phyloP scores from a whole-genome alignment of 352 stramenopile genomes.

The Phytopythium oedochilum region DNA sequence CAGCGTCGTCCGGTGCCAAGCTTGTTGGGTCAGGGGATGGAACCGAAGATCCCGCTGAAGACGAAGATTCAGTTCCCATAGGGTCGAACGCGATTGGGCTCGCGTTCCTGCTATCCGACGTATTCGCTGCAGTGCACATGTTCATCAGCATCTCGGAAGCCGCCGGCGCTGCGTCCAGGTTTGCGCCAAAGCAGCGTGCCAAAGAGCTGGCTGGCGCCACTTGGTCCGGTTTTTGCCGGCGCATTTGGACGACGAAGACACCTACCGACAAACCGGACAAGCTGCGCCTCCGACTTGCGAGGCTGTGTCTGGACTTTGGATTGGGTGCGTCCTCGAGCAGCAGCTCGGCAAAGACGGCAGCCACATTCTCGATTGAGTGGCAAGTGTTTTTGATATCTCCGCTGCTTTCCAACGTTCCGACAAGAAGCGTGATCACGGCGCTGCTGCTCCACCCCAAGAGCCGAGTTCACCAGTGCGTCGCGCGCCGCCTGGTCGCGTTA shows the following conservation, averaged over 20 bases:
- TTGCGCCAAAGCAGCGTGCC: slow-evolving; percentile 1
- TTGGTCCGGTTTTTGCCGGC: slow-evolving; percentile 44
- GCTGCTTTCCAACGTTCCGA: slow-evolving; percentile 16
- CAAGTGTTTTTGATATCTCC: slow-evolving; percentile 40
- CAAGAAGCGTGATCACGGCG: slow-evolving; percentile 15
- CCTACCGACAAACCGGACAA: slow-evolving; percentile 10
- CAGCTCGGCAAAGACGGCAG: not conserved
- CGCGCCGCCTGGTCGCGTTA: slow-evolving; percentile 6
- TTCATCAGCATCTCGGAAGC: slow-evolving; percentile 15
- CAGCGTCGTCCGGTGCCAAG: not conserved
- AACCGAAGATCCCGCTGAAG: not conserved
- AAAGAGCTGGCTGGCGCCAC: slow-evolving; percentile 12
- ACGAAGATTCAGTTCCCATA: slow-evolving; percentile 11
- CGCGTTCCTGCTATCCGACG: slow-evolving; percentile 44
- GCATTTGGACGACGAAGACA: slow-evolving; percentile 14
- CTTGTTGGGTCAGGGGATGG: not conserved
- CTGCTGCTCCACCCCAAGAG: slow-evolving; percentile 50
- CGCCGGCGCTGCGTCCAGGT: slow-evolving; percentile 8
- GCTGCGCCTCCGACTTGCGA: slow-evolving; percentile 34
- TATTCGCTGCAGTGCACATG: slow-evolving; percentile 32
- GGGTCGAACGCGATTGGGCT: slow-evolving; percentile 29
- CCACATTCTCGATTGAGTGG: slow-evolving; percentile 20
- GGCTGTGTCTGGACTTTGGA: slow-evolving; percentile 49
- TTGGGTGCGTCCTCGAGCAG: slow-evolving; percentile 22
- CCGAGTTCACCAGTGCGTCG: slow-evolving; percentile 21